These are phyloP conservation scores for Tetrapisispora nanseiensis DNA, from an alignment of 805 yeast genomes.

Conservation along the genomic window DNA sequence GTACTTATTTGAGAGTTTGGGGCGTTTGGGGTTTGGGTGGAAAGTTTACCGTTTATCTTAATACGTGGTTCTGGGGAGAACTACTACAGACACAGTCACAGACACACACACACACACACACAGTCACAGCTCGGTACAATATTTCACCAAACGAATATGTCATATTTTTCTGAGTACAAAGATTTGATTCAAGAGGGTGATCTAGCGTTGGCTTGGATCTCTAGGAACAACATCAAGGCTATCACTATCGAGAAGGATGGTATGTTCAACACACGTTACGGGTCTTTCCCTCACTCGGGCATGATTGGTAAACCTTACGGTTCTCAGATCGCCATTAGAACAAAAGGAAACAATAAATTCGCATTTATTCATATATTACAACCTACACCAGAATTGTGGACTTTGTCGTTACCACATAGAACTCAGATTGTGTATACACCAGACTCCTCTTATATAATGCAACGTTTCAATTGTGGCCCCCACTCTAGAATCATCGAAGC, in stretches of 20 bases:
- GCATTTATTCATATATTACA: constrained; percentile 83
- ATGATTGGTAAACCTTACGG: constrained; percentile 83
- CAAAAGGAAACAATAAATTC: constrained; percentile 42
- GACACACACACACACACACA: too few species aligned
- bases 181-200: constrained; percentile 76
- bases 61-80: too few species aligned
- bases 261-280: constrained; percentile 74
- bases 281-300: constrained; percentile 71
- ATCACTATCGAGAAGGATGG: constrained; percentile 50
- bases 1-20: too few species aligned
- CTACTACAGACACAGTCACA: too few species aligned
- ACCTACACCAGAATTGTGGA: constrained; percentile 95
- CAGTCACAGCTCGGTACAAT: background rate
- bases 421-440: constrained; percentile 97
- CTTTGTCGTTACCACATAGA: constrained; percentile 89
- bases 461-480: constrained; percentile 62
- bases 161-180: constrained; percentile 45
- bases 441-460: constrained; percentile 84
- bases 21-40: too few species aligned
- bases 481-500: constrained; percentile 86
- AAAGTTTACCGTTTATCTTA: too few species aligned
- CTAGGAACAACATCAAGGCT: constrained; percentile 73
- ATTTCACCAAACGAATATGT: background rate
- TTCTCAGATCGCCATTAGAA: constrained; percentile 63
- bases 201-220: constrained; percentile 74